phyloP scores from a whole-genome alignment of 179 eudicot genomes.

The Beta macrorhiza region DNA sequence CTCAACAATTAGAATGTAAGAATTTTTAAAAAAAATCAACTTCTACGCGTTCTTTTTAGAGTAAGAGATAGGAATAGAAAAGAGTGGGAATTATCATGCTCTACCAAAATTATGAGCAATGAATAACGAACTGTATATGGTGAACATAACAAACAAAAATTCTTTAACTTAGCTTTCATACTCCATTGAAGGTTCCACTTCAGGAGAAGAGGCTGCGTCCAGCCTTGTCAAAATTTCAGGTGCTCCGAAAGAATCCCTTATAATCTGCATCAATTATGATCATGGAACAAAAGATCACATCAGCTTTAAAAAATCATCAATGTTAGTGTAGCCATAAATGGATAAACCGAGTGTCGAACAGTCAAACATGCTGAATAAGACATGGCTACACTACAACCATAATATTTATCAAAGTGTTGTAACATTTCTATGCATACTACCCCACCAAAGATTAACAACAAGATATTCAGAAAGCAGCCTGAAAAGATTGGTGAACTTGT shows the following conservation, averaged over 20 bases:
- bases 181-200: constrained; percentile 39
- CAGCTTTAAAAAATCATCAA: neutral
- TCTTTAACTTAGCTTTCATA: constrained; percentile 45
- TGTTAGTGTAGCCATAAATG: neutral
- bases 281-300: neutral
- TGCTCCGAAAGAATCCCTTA: constrained; percentile 58
- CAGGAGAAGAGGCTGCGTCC: constrained; percentile 40
- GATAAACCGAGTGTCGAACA: neutral
- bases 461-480: neutral
- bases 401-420: neutral
- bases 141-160: neutral
- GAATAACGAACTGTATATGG: neutral
- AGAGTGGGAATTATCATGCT: neutral
- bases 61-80: neutral
- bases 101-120: neutral
- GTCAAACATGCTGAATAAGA: neutral
- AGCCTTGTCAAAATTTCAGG: constrained; percentile 64
- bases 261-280: constrained; percentile 48
- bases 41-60: neutral
- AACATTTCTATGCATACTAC: neutral
- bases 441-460: neutral
- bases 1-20: neutral
- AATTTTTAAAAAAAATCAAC: neutral
- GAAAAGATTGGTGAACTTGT: neutral
- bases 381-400: neutral